A percentile compares a stretch with the other conserved stretches of the same genome.
Evolutionary conservation across 2,329 filamentous ascomycete genomes (phyloP).

Genomic region (Byssoonygena ceratinophila): DNA sequence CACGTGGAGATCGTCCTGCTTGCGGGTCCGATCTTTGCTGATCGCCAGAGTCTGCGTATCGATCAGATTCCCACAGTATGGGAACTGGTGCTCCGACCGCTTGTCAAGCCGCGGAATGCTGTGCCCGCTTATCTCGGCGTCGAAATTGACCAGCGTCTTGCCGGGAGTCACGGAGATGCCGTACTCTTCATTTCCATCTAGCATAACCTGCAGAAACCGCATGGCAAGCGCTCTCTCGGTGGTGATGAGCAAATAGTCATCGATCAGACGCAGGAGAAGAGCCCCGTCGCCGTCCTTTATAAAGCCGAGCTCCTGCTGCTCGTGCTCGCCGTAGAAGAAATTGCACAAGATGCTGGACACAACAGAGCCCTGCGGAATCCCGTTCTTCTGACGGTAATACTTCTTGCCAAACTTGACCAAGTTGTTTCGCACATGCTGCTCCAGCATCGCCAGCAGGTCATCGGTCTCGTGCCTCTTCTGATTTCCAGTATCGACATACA

Average conservation of each 20-base stretch:
- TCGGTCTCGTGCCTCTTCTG: constrained; percentile 48
- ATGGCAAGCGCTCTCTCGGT: constrained; percentile 55
- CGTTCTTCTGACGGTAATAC: constrained; percentile 74
- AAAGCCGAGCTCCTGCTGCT: constrained; percentile 59
- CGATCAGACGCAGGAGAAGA: constrained; percentile 70
- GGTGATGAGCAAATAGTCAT: constrained; percentile 87
- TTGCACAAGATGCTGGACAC: constrained; percentile 82
- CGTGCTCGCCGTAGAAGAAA: constrained; percentile 88
- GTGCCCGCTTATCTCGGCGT: constrained; percentile 46
- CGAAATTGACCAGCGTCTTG: constrained; percentile 82
- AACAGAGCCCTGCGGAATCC: constrained; percentile 88
- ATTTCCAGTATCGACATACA: constrained; percentile 64
- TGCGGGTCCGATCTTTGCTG: constrained; percentile 51
- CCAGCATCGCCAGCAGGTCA: constrained; percentile 57
- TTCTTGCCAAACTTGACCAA: constrained; percentile 80
- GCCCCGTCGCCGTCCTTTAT: constrained; percentile 48
- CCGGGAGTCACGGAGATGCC: constrained; percentile 64
- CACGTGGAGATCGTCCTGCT: constrained; percentile 47
- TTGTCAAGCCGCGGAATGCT: constrained; percentile 43
- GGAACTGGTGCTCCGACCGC: constrained; percentile 45
- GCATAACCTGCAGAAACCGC: constrained; percentile 69
- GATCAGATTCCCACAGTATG: constrained; percentile 78
- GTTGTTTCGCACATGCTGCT: constrained; percentile 73
- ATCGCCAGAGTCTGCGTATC: constrained; percentile 65
- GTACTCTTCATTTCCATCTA: constrained; percentile 64